phyloP scores from a whole-genome alignment of 306 rosid genomes.

The Betula pendula region DNA sequence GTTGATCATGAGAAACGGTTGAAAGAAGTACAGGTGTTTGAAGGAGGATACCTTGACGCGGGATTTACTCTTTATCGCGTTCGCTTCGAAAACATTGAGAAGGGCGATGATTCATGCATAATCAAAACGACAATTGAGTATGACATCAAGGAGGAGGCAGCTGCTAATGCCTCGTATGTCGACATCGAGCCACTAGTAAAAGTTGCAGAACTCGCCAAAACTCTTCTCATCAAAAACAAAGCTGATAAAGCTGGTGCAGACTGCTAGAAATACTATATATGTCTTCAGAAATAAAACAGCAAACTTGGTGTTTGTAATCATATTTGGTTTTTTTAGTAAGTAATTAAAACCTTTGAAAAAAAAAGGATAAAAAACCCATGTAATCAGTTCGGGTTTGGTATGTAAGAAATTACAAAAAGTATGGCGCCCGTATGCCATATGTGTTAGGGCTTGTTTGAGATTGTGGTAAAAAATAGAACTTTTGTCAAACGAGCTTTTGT shows the following conservation, averaged over 20 bases:
- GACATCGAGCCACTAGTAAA: slow-evolving; percentile 14
- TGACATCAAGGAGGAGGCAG: slow-evolving; percentile 43
- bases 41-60: slow-evolving; percentile 39
- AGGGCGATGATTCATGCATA: slow-evolving; percentile 12
- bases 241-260: background rate
- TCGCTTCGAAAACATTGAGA: slow-evolving; percentile 31
- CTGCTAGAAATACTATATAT: too few species aligned
- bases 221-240: slow-evolving; percentile 8
- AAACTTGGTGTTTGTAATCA: too few species aligned
- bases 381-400: too few species aligned
- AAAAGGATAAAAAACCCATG: too few species aligned
- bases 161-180: slow-evolving; percentile 31
- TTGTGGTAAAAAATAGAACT: too few species aligned
- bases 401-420: too few species aligned
- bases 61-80: slow-evolving; percentile 29
- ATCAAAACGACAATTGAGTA: slow-evolving; percentile 32
- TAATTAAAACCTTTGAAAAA: too few species aligned
- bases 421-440: too few species aligned
- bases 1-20: slow-evolving; percentile 30
- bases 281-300: too few species aligned
- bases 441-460: too few species aligned
- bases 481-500: too few species aligned
- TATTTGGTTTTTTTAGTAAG: too few species aligned
- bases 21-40: slow-evolving; percentile 36
- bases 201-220: slow-evolving; percentile 24